phyloP scores from a whole-genome alignment of 2,329 filamentous ascomycete species.

The Achaetomium macrosporum region DNA sequence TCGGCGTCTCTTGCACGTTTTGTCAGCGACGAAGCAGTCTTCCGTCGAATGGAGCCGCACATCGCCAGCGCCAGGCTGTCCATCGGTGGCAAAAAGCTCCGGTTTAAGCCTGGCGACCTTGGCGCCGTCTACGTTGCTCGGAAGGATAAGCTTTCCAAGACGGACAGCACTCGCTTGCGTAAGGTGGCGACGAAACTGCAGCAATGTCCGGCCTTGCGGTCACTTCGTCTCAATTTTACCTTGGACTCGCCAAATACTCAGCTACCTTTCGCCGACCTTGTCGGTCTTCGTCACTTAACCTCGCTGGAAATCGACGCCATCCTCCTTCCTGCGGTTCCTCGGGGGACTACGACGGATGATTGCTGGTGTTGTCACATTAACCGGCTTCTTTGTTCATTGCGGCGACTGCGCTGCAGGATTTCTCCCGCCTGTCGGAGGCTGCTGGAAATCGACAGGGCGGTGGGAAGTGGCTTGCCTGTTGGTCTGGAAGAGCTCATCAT shows the following conservation, averaged over 20 bases:
- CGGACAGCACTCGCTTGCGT: too few species aligned
- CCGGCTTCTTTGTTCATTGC: neutral
- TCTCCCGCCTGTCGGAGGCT: neutral
- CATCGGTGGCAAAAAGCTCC: neutral
- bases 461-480: neutral
- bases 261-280: too few species aligned
- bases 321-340: neutral
- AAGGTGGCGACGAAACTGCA: too few species aligned
- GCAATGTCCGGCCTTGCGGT: too few species aligned
- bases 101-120: too few species aligned
- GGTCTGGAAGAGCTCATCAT: constrained; percentile 10
- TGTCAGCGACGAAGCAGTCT: neutral
- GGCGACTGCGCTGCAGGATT: constrained; percentile 8
- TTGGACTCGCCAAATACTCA: too few species aligned
- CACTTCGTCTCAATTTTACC: too few species aligned
- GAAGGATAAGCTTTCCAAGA: too few species aligned
- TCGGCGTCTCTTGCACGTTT: neutral
- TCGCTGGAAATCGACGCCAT: constrained; percentile 5
- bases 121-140: too few species aligned
- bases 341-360: too few species aligned
- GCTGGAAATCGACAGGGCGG: neutral
- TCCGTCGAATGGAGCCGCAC: neutral
- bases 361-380: neutral
- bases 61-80: neutral
- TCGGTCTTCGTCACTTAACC: neutral